phyloP scores from a whole-genome alignment of 2,329 filamentous ascomycete species.

The Orbilia oligospora region DNA sequence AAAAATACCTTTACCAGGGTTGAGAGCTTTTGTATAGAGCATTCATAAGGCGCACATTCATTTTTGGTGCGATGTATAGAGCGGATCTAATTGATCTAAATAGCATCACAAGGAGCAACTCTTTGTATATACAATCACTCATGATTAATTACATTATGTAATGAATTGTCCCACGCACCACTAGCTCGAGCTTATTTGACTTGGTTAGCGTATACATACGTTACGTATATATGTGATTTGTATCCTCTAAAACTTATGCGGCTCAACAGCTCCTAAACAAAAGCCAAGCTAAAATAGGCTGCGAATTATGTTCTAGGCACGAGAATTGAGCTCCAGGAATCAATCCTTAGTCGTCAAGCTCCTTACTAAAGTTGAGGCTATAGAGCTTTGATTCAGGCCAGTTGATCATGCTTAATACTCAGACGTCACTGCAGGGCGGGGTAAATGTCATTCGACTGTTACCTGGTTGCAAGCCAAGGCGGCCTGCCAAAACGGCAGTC shows the following conservation, averaged over 20 bases:
- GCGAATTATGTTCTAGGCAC: neutral
- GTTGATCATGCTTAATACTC: neutral
- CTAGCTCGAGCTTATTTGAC: neutral
- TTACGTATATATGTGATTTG: too few species aligned
- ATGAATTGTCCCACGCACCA: neutral
- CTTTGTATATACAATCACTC: conserved; percentile 16
- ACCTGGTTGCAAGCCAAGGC: conserved; percentile 4
- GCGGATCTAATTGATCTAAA: neutral
- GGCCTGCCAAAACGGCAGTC: conserved; percentile 26
- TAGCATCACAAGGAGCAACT: neutral
- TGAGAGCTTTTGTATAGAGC: conserved; percentile 17
- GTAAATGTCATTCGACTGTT: conserved; percentile 5
- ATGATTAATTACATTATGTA: conserved; percentile 10
- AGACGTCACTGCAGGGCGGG: neutral
- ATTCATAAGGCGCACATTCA: conserved; percentile 57
- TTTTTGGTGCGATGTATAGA: conserved; percentile 26
- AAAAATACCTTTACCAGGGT: conserved; percentile 26
- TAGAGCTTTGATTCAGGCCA: neutral
- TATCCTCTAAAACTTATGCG: neutral
- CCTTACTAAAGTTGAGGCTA: neutral
- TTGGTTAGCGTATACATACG: neutral
- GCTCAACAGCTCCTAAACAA: neutral
- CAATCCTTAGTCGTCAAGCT: neutral
- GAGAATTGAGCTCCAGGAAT: neutral
- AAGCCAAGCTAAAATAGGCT: neutral